Conservation (phyloP, 768 basidiomycete genomes). For the Podaxis rugospora region DNA sequence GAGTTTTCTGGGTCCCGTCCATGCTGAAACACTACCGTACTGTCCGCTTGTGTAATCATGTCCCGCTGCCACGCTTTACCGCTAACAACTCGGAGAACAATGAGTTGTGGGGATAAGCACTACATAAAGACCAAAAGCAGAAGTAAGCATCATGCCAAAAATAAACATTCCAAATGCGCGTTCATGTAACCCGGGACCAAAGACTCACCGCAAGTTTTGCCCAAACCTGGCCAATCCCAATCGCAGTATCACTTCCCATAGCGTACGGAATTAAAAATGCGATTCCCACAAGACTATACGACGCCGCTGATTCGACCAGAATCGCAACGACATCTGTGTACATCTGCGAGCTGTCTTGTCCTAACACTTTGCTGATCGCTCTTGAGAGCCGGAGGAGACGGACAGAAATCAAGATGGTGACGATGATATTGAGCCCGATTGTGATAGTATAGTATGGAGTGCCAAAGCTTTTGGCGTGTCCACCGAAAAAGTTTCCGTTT, state of each 20-base stretch:
- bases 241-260: conserved; percentile 24
- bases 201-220: conserved; percentile 34
- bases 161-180: background rate
- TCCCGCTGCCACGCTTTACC: conserved; percentile 12
- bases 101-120: conserved; percentile 12
- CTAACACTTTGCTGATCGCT: conserved; percentile 21
- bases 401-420: conserved; percentile 32
- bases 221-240: conserved; percentile 36
- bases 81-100: conserved; percentile 11
- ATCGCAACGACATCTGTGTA: conserved; percentile 35
- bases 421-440: conserved; percentile 36
- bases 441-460: conserved; percentile 36
- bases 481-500: conserved; percentile 34
- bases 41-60: conserved; percentile 11
- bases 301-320: conserved; percentile 35
- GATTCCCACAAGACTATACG: conserved; percentile 34
- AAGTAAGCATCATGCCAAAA: background rate
- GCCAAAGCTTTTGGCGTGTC: conserved; percentile 32
- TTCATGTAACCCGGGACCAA: background rate
- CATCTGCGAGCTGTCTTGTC: conserved; percentile 26
- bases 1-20: background rate
- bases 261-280: conserved; percentile 36
- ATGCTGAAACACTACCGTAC: conserved; percentile 4
- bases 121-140: background rate
- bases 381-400: conserved; percentile 28